A percentile compares a stretch with the other conserved stretches of the same genome.
Evolutionary conservation across 2,329 filamentous ascomycete species (phyloP).

Genomic region (Knoxdaviesia proteae): DNA sequence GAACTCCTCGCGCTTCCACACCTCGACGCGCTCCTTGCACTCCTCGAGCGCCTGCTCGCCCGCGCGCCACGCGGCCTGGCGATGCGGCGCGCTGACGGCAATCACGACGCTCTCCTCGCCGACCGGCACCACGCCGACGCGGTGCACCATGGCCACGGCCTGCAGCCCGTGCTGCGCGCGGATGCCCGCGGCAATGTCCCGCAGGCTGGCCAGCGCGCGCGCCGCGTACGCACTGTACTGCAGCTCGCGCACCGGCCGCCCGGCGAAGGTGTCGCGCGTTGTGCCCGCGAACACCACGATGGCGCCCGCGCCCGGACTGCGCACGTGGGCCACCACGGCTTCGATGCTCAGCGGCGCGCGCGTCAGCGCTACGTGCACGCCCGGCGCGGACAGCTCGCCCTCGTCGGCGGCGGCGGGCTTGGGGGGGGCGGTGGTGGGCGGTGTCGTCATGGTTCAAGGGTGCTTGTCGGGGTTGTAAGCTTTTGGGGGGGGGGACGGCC

Average conservation of each 20-base stretch:
- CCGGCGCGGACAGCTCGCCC: constrained; percentile 21
- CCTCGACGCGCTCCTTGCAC: constrained; percentile 73
- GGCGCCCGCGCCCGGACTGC: constrained; percentile 52
- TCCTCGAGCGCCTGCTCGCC: constrained; percentile 77
- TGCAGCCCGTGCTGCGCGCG: constrained; percentile 40
- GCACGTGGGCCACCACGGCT: constrained; percentile 41
- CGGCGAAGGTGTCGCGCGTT: constrained; percentile 54
- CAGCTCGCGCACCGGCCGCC: constrained; percentile 52
- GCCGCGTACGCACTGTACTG: constrained; percentile 56
- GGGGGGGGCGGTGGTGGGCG: no score
- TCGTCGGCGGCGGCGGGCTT: no score
- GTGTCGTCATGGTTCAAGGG: no score
- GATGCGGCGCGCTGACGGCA: constrained; percentile 64
- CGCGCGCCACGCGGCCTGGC: constrained; percentile 67
- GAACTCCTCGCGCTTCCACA: constrained; percentile 91
- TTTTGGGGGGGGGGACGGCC: constrained; percentile 4
- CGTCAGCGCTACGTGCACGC: constrained; percentile 50
- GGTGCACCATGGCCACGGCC: constrained; percentile 63
- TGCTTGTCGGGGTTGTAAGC: no score
- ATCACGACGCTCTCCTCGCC: constrained; percentile 89
- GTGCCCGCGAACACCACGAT: constrained; percentile 66
- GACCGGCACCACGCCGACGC: constrained; percentile 68
- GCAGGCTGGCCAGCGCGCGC: constrained; percentile 48
- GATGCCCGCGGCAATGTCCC: constrained; percentile 38
- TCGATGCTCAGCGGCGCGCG: constrained; percentile 35